Base-by-base conservation (phyloP, 495 filamentous ascomycete species). In the Annulohypoxylon bovei region DNA sequence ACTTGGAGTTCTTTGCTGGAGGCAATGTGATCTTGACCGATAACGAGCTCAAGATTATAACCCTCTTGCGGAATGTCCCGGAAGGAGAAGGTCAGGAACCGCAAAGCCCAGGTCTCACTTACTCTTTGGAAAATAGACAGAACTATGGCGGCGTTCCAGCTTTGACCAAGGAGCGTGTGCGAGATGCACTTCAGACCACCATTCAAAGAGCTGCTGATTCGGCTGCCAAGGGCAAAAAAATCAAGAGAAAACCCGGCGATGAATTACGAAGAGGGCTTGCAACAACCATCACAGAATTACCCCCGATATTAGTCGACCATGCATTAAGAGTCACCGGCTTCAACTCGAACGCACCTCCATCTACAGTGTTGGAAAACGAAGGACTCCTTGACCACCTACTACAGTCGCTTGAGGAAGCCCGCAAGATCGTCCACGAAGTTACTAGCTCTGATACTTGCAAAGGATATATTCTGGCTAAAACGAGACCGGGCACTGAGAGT, bases 21-120 rank as follows among this genome's bases (percentile, higher is more conserved):
- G 95, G 95, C 33, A 99, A 99, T 77, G 90, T 99, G 60, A 91
- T 99, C 55, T 83, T 99, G 54, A 96, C 94, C 2, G 93, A 98
- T 75, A 83, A 85, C 39, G 90, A 95, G 12, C 81, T 92, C 59
- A 91, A 87, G 50, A 91, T 97, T 63, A 75, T 98, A 11, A 88
- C 91, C 2, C 80, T 98, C 39, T 82, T 96, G 72, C 89, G 95
- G n/a, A 87, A 89, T 65, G 95, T 99, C 4, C 75, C 86, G 20
- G 88, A 87, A 12, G 83, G 86, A 2, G 92, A 93, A 68, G 92
- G 90, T 0, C 86, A 89, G 71, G 91, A 93, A 52, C 89, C 91
- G 32, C 90, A 93, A 78, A 84, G 92, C 49, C 82, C 93, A 5
- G 94, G 94, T 0, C 70, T 92, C 62, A 87, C 87, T 52, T 98